phyloP scores from a whole-genome alignment of 257 asterid species.

The Coffea canephora region DNA sequence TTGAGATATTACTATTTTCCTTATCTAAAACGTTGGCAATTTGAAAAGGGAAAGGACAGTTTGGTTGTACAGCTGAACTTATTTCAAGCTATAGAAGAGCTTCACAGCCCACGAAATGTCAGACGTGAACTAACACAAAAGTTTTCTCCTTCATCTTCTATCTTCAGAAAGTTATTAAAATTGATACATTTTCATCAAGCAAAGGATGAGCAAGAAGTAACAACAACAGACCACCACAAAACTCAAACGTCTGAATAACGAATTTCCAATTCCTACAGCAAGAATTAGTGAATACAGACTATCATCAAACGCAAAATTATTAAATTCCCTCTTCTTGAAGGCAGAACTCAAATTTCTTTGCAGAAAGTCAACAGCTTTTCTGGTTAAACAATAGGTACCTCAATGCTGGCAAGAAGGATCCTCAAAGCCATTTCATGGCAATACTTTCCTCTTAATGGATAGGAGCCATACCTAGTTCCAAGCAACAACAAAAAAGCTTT shows the following conservation, averaged over 20 bases:
- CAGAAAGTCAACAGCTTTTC: background rate
- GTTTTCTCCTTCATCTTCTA: too few relatives aligned
- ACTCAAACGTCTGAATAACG: background rate
- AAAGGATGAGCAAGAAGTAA: background rate
- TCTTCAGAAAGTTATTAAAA: background rate
- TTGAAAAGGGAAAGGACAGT: background rate
- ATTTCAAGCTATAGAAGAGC: background rate
- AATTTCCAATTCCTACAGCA: background rate
- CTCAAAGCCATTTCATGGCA: conserved; percentile 98
- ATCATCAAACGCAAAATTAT: background rate
- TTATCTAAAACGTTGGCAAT: background rate
- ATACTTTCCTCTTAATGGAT: conserved; percentile 91
- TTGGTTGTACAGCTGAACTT: background rate
- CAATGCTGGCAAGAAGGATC: conserved; percentile 93
- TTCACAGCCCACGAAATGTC: background rate
- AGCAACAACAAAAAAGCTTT: conserved; percentile 23
- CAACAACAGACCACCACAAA: background rate
- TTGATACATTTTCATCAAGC: background rate
- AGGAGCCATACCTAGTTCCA: conserved; percentile 79
- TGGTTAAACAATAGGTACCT: conserved; percentile 43
- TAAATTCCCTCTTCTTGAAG: background rate
- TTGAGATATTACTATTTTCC: background rate
- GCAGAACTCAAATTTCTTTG: background rate
- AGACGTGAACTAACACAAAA: background rate
- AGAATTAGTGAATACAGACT: background rate